Evolutionary conservation across 2,329 filamentous ascomycete species (phyloP), one percentile per base, ranked within the genome.

Genomic region (Herpomyces periplanetae): DNA sequence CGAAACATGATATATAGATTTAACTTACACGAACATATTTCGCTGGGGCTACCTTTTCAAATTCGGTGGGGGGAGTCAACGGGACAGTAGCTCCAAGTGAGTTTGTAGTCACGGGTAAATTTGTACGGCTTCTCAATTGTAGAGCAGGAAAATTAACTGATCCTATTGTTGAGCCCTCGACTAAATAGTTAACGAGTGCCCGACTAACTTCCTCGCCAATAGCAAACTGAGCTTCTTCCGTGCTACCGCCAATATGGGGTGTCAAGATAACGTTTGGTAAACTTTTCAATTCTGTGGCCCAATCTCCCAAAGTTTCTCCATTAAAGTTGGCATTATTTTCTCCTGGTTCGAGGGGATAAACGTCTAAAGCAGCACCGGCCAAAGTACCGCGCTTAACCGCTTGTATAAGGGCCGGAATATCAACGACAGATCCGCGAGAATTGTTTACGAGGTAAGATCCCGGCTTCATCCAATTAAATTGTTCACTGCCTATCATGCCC

Each of bases 91-190:
- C n/a, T n/a, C n/a, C n/a, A n/a, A n/a, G n/a, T n/a, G n/a, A n/a
- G n/a, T n/a, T n/a, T n/a, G n/a, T n/a, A n/a, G n/a, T n/a, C n/a
- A n/a, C n/a, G n/a, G n/a, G n/a, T n/a, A n/a, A n/a, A n/a, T n/a
- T 51, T 2, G 71, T 87, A 30, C 88, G 44, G n/a, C 62, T 71
- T 28, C 80, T 63, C 31, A 96, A 50, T 29, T 59, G 60, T 29
- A 87, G 65, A 40, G 91, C 80, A n/a, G 80, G 80, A 45, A 96
- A 49, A 43, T 96, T 96, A 36, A 91, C 80, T 24, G 73, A 69
- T 27, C 71, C 73, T 11, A 84, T 41, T 3, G 80, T 96, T 22
- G 62, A 57, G 24, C 80, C 80, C 39, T 80, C 69, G 43, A 91
- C 96, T 36, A 91, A 80, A 38, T 91, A 96, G 32, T 66, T 58